Base-by-base conservation (phyloP, 495 filamentous ascomycete genomes). In the Penicillium robsamsonii region DNA sequence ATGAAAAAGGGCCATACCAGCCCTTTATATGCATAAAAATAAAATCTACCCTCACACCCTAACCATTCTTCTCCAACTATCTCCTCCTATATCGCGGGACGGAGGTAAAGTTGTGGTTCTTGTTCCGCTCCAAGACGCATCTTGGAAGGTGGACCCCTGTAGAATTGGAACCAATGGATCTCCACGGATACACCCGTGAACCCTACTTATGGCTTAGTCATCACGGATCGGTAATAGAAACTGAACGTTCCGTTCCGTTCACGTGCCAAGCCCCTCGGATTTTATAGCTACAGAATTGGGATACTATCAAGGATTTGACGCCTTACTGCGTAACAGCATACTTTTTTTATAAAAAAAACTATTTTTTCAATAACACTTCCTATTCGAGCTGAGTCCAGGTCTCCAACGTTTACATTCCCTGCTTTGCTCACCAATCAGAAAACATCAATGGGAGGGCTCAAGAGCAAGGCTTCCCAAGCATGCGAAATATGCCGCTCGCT, bases 401-500 rank as follows among this genome's bases (percentile, higher is more conserved):
- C 41, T 43, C 41, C 41, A 22, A 43, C 41, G 1, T 43, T 22
- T 17, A 11, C 3, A 10, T 22, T 22, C 41, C 41, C 41, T 18
- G 18, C 11, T 22, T 22, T 24, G 22, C 18, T 43, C 17, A 5
- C 33, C 33, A 6, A 43, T 22, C 9, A 13, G 41, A 17, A 22
- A 24, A 43, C 18, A n/a, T 22, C 18, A 24, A 43, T 43, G 41
- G 41, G 41, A 22, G 13, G 5, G 15, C 18, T 22, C 17, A 43
- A 43, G 33, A 37, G 13, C 41, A 43, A 43, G 20, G 41, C 41
- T 4, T 24, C 18, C 18, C 41, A 43, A 22, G 41, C 41, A 20
- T 43, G 41, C 18, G 41, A 43, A 24, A 43, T 9, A 43, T 43
- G 41, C 41, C 41, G 41, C 41, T 43, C 41, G 41, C 41, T 43